Conservation (phyloP, 1,284 basidiomycete species). For the Coniophora puteana region DNA sequence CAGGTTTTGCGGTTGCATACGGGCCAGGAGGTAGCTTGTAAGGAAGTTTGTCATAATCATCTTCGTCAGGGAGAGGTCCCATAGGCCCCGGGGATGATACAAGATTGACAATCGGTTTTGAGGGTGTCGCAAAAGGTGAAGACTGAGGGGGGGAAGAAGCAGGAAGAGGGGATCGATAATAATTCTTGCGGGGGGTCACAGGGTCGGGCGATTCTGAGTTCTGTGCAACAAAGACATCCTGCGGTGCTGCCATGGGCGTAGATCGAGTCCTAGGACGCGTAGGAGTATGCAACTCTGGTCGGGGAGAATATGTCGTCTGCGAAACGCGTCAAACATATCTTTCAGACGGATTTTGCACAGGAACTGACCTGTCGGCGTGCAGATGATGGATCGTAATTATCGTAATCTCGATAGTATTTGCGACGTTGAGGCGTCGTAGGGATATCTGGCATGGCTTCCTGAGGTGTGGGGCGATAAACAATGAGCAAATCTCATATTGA, state of each 20-base stretch:
- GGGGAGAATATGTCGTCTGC: conserved; percentile 16
- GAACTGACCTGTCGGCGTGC: conserved; percentile 35
- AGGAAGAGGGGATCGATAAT: conserved; percentile 44
- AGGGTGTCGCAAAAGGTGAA: conserved; percentile 50
- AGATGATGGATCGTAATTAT: conserved; percentile 35
- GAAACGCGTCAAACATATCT: no score
- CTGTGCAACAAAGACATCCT: conserved; percentile 26
- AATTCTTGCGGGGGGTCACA: conserved; percentile 38
- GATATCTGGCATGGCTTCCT: conserved; percentile 20
- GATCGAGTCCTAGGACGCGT: conserved; percentile 28
- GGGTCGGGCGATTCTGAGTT: conserved; percentile 27
- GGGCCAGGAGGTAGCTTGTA: conserved; percentile 81
- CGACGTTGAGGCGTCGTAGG: conserved; percentile 51
- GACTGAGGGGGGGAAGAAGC: conserved; percentile 46
- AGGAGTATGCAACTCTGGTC: conserved; percentile 25
- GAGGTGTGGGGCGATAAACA: conserved; percentile 26
- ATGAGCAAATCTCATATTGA: conserved; percentile 12
- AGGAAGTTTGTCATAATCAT: conserved; percentile 60
- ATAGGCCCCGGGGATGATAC: conserved; percentile 81
- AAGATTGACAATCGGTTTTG: conserved; percentile 53
- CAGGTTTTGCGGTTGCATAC: conserved; percentile 74
- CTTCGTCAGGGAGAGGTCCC: conserved; percentile 54
- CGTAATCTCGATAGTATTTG: conserved; percentile 58
- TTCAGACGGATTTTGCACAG: no score
- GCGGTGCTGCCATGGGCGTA: conserved; percentile 25